Evolutionary conservation across 1,139 yeast species (phyloP).

Genomic region (Hyphopichia buzzinii): DNA sequence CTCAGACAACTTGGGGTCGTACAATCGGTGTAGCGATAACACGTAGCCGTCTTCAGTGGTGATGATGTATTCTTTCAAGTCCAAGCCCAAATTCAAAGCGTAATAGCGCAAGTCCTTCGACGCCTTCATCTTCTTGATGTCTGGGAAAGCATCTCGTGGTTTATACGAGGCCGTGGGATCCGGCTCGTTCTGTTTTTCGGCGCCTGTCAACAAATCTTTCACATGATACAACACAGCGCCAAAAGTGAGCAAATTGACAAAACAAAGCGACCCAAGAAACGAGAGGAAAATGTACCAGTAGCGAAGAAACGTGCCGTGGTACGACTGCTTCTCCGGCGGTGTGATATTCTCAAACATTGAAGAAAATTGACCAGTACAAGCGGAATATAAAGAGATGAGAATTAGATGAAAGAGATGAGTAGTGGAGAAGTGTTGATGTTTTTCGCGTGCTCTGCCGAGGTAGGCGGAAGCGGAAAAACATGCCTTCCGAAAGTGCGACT

Average conservation of each 20-base stretch:
- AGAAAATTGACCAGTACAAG: too few relatives aligned
- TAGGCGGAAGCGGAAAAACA: too few relatives aligned
- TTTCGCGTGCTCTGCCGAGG: too few relatives aligned
- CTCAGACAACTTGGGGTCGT: conserved; percentile 47
- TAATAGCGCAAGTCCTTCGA: conserved; percentile 55
- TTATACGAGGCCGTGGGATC: conserved; percentile 11
- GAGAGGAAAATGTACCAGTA: conserved; percentile 24
- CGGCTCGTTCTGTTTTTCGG: conserved; percentile 18
- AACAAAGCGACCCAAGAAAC: conserved; percentile 27
- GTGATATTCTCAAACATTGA: conserved; percentile 20
- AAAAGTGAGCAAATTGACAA: conserved; percentile 20
- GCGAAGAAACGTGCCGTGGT: conserved; percentile 17
- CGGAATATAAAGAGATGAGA: too few relatives aligned
- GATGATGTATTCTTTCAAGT: conserved; percentile 56
- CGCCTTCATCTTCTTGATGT: conserved; percentile 27
- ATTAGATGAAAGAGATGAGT: too few relatives aligned
- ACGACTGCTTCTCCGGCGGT: conserved; percentile 17
- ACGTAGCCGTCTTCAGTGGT: conserved; percentile 81
- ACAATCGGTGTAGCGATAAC: conserved; percentile 60
- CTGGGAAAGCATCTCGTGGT: conserved; percentile 31
- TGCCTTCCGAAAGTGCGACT: too few relatives aligned
- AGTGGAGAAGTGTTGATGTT: too few relatives aligned
- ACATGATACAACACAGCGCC: conserved; percentile 30
- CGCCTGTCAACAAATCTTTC: conserved; percentile 22
- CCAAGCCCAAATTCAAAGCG: conserved; percentile 57